Evolutionary conservation across 2,329 filamentous ascomycete species (phyloP), one percentile per base, ranked within the genome.

Genomic region (Parastagonospora nodorum): DNA sequence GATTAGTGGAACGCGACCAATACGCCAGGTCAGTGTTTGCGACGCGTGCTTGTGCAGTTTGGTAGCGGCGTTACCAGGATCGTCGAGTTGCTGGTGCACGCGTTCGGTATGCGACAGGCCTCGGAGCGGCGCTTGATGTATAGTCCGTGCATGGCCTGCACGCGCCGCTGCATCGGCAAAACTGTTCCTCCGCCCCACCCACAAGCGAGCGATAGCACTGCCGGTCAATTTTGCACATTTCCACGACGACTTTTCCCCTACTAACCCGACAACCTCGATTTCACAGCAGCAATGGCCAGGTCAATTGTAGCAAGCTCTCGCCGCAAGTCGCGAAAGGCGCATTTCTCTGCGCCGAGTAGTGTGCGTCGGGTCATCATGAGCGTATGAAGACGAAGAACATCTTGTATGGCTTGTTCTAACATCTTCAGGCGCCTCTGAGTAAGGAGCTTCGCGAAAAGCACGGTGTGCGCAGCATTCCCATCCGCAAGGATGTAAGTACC

Each of bases 281-380:
- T 51, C 50, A 55, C 73, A 73, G 67, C 69, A 83, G 84, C 77
- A 78, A 90, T 90, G 88, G 84, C 81, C 75, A 90, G 89, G 81
- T 77, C 55, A 53, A 55, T 55, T 50, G 50, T 91, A 74, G 78
- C 84, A 79, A 90, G 90, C 80, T 96, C 92, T 76, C 88, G 93
- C 82, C 89, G 93, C 84, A 99, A 99, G 91, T 94, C 91, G 82
- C 91, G 94, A 82, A 96, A 96, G 86, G 90, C 91, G 78, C 93
- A 99, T 86, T 99, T 96, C 87, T 83, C 85, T 78, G 94, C 94
- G 68, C 92, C 92, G 70, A 97, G 92, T 78, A 92, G 89, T 83
- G 85, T 90, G 77, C 92, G 94, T 81, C 91, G 94, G 78, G 85
- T 88, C 73, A 96, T 96, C 84, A 97, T 99, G 92, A 72, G 68